phyloP scores from a whole-genome alignment of 2,329 filamentous ascomycete species.

The Penicillium paneum region DNA sequence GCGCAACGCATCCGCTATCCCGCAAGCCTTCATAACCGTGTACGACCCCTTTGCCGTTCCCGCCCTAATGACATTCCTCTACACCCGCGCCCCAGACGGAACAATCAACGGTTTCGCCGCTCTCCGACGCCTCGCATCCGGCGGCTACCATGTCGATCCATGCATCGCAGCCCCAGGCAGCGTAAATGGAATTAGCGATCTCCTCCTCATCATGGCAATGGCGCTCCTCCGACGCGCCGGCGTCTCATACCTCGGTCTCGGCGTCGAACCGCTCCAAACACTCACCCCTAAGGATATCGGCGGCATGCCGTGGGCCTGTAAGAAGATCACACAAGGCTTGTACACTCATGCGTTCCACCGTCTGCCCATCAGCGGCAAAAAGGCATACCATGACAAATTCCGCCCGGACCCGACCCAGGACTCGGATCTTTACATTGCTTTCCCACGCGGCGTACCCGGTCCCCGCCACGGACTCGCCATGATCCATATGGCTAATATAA shows the following conservation, averaged over 20 bases:
- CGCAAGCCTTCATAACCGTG: slow-evolving; percentile 42
- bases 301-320: slow-evolving; percentile 30
- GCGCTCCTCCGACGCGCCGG: slow-evolving; percentile 33
- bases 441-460: slow-evolving; percentile 33
- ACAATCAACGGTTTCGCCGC: slow-evolving; percentile 40
- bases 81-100: slow-evolving; percentile 31
- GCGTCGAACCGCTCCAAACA: slow-evolving; percentile 37
- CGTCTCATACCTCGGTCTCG: slow-evolving; percentile 39
- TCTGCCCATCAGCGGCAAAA: slow-evolving; percentile 39
- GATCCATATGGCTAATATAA: slow-evolving; percentile 42
- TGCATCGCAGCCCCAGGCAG: slow-evolving; percentile 36
- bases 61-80: slow-evolving; percentile 42
- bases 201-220: slow-evolving; percentile 40
- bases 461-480: slow-evolving; percentile 34
- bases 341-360: slow-evolving; percentile 34
- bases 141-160: slow-evolving; percentile 45
- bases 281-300: slow-evolving; percentile 29
- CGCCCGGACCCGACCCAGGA: slow-evolving; percentile 33
- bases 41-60: slow-evolving; percentile 42
- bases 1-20: slow-evolving; percentile 30
- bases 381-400: slow-evolving; percentile 42
- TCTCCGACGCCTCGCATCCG: slow-evolving; percentile 36
- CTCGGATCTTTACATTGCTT: slow-evolving; percentile 36
- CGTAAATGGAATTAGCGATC: slow-evolving; percentile 39
- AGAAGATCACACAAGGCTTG: slow-evolving; percentile 28